Evolutionary conservation across 768 basidiomycete species (phyloP), one percentile per base, ranked within the genome.

Genomic region (Imleria badia): DNA sequence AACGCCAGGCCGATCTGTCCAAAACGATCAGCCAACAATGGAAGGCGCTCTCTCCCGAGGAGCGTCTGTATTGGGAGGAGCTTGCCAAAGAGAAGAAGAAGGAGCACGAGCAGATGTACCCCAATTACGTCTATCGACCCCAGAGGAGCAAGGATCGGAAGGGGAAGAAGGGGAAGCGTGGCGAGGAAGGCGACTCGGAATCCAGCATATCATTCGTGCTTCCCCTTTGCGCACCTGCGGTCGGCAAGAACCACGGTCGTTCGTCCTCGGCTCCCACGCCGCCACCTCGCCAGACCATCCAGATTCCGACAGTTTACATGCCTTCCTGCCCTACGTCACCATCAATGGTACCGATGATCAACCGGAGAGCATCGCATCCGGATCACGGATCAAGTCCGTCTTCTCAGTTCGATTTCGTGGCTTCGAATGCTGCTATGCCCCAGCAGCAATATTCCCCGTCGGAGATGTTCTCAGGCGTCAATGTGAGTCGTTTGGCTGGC

Each of bases 1-100:
- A 86, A 68, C 82, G 87, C 44, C 84, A 85, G 70, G 84, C 88
- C 10, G 87, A 90, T 74, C 81, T 91, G 39, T 87, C 87, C 39
- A 91, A 91, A 77, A 84, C 83, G 30, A 90, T 91, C 72, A 86
- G 85, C 64, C 85, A 86, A 73, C 84, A 87, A 73, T 91, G 89
- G 89, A 88, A 87, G 73, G 68, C 77, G 26, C 79, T 91, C 48
- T 65, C 81, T 13, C 45, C 79, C 33, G 86, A 85, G 64, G 88
- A 91, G 71, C 76, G 85, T 49, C 72, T 81, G 64, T 79, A 83
- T 63, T 91, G 89, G 89, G 88, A 90, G 73, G 78, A 82, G 51
- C 70, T 86, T 60, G 89, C 89, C 14, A 87, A 86, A 77, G 84
- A 85, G 71, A 85, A 84, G 75, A 88, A 89, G 78, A 82, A 81